Evolutionary conservation across 768 basidiomycete genomes (phyloP).

Genomic region (Boletus rufocinnamomeus): DNA sequence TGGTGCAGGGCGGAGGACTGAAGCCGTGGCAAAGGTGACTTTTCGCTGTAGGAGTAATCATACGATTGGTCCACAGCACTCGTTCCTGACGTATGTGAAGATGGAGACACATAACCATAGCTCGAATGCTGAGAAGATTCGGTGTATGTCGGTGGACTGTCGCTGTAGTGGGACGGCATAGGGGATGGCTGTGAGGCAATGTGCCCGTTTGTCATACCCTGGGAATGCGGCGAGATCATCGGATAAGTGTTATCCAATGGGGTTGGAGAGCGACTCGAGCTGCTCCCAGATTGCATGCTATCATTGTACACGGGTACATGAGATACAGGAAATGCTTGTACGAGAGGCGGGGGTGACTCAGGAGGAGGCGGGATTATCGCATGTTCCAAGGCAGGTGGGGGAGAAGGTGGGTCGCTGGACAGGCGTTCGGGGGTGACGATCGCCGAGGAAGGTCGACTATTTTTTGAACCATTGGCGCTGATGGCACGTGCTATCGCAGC

Average conservation of each 20-base stretch:
- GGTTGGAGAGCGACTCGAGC: conserved; percentile 46
- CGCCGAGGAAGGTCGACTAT: conserved; percentile 27
- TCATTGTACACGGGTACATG: conserved; percentile 29
- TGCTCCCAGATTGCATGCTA: conserved; percentile 35
- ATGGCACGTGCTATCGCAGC: conserved; percentile 54
- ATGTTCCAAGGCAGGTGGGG: conserved; percentile 49
- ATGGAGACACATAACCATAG: conserved; percentile 32
- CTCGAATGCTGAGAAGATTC: conserved; percentile 36
- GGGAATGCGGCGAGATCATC: conserved; percentile 35
- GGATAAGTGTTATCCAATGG: conserved; percentile 48
- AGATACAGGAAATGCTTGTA: conserved; percentile 40
- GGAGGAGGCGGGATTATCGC: conserved; percentile 47
- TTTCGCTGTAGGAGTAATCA: conserved; percentile 34
- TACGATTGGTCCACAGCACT: conserved; percentile 31
- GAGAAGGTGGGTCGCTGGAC: conserved; percentile 28
- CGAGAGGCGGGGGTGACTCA: conserved; percentile 56
- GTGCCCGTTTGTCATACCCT: conserved; percentile 40
- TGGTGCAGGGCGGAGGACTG: conserved; percentile 34
- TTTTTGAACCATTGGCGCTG: conserved; percentile 28
- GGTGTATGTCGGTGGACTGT: conserved; percentile 33
- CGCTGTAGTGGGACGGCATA: conserved; percentile 31
- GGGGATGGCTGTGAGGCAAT: conserved; percentile 33
- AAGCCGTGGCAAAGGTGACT: conserved; percentile 33
- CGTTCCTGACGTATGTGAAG: conserved; percentile 28
- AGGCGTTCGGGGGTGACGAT: conserved; percentile 30